Evolutionary conservation across 2,329 filamentous ascomycete species (phyloP).

Genomic region (Botrytis tulipae): DNA sequence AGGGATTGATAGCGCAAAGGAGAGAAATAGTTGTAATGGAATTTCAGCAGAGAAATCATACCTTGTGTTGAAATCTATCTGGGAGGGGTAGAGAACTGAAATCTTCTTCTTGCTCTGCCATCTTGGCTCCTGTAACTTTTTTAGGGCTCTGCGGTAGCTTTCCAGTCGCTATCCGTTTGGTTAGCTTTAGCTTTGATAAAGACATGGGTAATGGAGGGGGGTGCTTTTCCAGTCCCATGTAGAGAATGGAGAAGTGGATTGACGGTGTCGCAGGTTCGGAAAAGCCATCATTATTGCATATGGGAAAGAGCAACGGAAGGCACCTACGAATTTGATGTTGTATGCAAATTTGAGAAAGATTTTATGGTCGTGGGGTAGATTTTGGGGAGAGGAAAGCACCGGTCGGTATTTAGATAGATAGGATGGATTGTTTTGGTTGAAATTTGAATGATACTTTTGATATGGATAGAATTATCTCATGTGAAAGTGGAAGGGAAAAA

Average conservation of each 20-base stretch:
- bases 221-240: slow-evolving; percentile 27
- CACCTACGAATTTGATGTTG: slow-evolving; percentile 17
- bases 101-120: slow-evolving; percentile 83
- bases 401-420: background rate
- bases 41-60: slow-evolving; percentile 36
- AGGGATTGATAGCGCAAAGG: background rate
- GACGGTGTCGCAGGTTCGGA: slow-evolving; percentile 11
- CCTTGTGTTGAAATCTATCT: slow-evolving; percentile 83
- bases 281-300: background rate
- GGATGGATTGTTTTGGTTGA: background rate
- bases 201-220: slow-evolving; percentile 23
- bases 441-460: background rate
- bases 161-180: slow-evolving; percentile 29
- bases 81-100: slow-evolving; percentile 74
- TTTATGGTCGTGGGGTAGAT: slow-evolving; percentile 20
- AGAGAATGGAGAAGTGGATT: slow-evolving; percentile 24
- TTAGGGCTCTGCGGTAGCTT: slow-evolving; percentile 26
- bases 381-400: background rate
- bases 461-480: background rate
- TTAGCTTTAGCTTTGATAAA: slow-evolving; percentile 33
- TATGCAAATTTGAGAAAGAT: slow-evolving; percentile 12
- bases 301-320: slow-evolving; percentile 14
- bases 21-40: background rate
- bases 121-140: slow-evolving; percentile 40
- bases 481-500: background rate